Percentiles rank a stretch among this genome's conserved stretches.
Evolutionary conservation across 2,329 filamentous ascomycete species (phyloP).

Genomic region (Pochonia chlamydosporia): DNA sequence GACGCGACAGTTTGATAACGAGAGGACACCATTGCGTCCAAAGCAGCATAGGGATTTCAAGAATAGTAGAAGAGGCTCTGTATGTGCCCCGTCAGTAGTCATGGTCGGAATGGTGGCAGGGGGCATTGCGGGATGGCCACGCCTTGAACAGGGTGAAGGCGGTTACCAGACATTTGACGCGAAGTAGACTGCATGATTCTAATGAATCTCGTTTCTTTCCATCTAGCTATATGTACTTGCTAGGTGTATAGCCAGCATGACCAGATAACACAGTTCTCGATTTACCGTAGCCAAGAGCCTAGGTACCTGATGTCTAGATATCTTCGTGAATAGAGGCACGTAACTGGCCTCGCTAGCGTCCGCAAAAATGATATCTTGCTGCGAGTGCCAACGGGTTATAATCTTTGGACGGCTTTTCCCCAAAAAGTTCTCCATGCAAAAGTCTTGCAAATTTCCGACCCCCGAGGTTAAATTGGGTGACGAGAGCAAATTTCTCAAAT

Average conservation of each 20-base stretch:
- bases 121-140: background rate
- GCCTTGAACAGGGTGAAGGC: slow-evolving; percentile 18
- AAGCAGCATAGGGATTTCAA: background rate
- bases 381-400: background rate
- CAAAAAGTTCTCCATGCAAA: slow-evolving; percentile 1
- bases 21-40: background rate
- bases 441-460: background rate
- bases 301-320: no score
- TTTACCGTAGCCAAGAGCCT: no score
- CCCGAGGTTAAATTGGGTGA: slow-evolving; percentile 3
- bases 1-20: background rate
- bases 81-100: slow-evolving; percentile 1
- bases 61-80: background rate
- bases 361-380: slow-evolving; percentile 11
- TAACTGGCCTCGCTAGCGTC: no score
- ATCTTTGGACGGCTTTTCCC: background rate
- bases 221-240: no score
- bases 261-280: no score
- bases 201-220: no score
- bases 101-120: slow-evolving; percentile 2
- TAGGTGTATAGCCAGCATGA: no score
- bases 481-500: slow-evolving; percentile 5
- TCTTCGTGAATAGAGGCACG: no score
- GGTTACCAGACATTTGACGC: no score
- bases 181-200: no score